A percentile compares a stretch with the other conserved stretches of the same genome.
These are phyloP conservation scores for Globisporangium carolinianum DNA, from an alignment of 352 stramenopile species.

Conservation along the genomic window DNA sequence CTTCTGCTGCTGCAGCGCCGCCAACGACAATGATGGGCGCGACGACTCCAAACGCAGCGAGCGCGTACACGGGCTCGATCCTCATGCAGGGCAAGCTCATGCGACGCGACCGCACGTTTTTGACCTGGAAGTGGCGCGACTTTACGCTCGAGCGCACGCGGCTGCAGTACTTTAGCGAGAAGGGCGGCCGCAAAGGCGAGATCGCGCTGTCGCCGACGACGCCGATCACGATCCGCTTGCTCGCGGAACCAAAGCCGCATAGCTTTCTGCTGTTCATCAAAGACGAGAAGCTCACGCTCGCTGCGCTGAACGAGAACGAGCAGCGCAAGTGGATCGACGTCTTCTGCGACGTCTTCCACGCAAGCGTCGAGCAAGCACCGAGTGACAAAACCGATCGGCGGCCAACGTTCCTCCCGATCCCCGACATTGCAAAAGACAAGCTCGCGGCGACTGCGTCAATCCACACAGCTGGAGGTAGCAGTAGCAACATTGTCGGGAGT, in stretches of 20 bases:
- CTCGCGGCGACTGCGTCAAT: background rate
- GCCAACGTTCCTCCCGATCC: constrained; percentile 68
- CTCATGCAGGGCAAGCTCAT: constrained; percentile 65
- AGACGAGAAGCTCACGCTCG: constrained; percentile 74
- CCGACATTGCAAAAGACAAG: constrained; percentile 31
- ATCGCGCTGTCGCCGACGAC: constrained; percentile 51
- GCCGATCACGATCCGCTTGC: constrained; percentile 66
- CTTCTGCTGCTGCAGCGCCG: background rate
- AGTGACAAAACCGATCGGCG: constrained; percentile 54
- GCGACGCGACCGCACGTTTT: constrained; percentile 63
- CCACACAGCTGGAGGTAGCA: constrained; percentile 1
- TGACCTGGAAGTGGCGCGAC: constrained; percentile 82
- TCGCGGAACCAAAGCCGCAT: constrained; percentile 64
- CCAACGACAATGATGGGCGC: constrained; percentile 1
- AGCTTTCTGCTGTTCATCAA: constrained; percentile 73
- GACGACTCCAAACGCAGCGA: background rate
- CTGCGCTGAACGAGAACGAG: constrained; percentile 60
- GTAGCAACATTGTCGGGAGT: constrained; percentile 11
- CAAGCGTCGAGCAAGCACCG: constrained; percentile 51
- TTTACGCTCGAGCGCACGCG: constrained; percentile 65
- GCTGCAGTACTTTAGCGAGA: constrained; percentile 75
- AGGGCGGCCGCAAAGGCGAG: constrained; percentile 68
- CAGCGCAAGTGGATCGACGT: constrained; percentile 74
- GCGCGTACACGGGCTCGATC: constrained; percentile 23
- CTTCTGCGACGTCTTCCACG: constrained; percentile 71